Evolutionary conservation across 2,329 filamentous ascomycete species (phyloP).

Genomic region (Pseudocercospora macadamiae): DNA sequence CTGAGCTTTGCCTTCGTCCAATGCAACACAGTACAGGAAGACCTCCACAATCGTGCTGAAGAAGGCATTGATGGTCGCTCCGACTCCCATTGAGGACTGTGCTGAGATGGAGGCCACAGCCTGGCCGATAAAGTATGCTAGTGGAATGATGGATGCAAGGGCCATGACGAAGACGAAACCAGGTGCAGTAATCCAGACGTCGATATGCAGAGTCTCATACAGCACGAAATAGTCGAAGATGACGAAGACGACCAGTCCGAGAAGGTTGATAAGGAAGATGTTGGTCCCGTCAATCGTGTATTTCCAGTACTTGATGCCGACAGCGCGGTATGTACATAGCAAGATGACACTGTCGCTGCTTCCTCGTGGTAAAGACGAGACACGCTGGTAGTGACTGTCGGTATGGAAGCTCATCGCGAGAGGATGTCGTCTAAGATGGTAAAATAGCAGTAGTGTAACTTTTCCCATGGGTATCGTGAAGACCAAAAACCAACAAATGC

Average conservation of each 20-base stretch:
- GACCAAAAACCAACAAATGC: constrained; percentile 92
- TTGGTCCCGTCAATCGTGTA: constrained; percentile 98
- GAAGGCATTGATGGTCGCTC: constrained; percentile 95
- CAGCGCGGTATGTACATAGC: constrained; percentile 94
- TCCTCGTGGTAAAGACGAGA: constrained; percentile 57
- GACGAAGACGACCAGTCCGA: constrained; percentile 89
- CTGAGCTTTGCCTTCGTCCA: constrained; percentile 87
- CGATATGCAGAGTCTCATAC: constrained; percentile 66
- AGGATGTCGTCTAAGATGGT: constrained; percentile 89
- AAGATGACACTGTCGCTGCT: constrained; percentile 69
- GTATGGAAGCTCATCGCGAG: constrained; percentile 91
- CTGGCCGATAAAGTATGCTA: constrained; percentile 98
- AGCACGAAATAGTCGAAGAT: constrained; percentile 91
- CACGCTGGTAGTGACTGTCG: constrained; percentile 74
- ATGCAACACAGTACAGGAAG: constrained; percentile 92
- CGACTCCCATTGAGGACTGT: constrained; percentile 96
- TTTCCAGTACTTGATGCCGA: constrained; percentile 96
- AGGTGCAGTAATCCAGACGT: constrained; percentile 76
- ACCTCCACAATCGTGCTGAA: constrained; percentile 98
- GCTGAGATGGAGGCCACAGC: constrained; percentile 98
- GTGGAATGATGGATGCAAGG: constrained; percentile 87
- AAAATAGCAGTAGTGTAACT: constrained; percentile 83
- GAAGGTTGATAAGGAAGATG: constrained; percentile 97
- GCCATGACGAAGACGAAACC: constrained; percentile 84
- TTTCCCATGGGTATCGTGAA: constrained; percentile 99